Evolutionary conservation across 1,139 yeast genomes (phyloP).

Genomic region (Nematodospora anomalae): DNA sequence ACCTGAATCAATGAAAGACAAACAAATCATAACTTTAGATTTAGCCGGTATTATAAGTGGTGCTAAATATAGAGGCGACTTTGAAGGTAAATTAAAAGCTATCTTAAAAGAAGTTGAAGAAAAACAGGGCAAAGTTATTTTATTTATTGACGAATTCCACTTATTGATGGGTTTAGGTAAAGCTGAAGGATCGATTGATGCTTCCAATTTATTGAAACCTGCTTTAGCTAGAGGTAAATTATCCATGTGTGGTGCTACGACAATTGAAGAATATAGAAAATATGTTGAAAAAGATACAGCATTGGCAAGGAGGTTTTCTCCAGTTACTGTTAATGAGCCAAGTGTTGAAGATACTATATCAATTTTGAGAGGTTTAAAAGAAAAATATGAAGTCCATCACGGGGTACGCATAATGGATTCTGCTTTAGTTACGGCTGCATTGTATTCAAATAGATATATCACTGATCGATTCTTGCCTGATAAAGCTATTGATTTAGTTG

Average conservation of each 20-base stretch:
- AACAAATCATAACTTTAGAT: conserved; percentile 80
- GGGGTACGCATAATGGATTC: conserved; percentile 96
- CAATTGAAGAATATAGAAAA: conserved; percentile 81
- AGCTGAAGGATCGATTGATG: conserved; percentile 95
- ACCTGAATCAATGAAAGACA: conserved; percentile 88
- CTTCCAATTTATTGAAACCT: conserved; percentile 89
- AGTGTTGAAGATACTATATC: conserved; percentile 88
- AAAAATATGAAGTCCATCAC: conserved; percentile 93
- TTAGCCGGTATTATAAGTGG: conserved; percentile 90
- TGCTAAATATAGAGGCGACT: conserved; percentile 93
- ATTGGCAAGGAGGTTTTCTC: conserved; percentile 86
- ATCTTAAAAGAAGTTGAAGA: conserved; percentile 88
- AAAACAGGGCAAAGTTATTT: conserved; percentile 71
- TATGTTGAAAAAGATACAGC: conserved; percentile 93
- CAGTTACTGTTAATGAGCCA: conserved; percentile 88
- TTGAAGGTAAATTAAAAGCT: conserved; percentile 83
- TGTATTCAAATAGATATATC: conserved; percentile 84
- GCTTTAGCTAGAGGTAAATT: conserved; percentile 91
- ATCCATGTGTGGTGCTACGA: conserved; percentile 96
- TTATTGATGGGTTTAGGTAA: conserved; percentile 90
- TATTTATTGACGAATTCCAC: conserved; percentile 92
- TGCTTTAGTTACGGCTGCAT: conserved; percentile 92
- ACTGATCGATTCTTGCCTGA: conserved; percentile 92
- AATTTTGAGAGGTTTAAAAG: conserved; percentile 89
- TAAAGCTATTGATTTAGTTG: conserved; percentile 93